These are phyloP conservation scores for Sarocladium kiliense DNA, from an alignment of 2,329 filamentous ascomycete genomes.

Conservation along the genomic window DNA sequence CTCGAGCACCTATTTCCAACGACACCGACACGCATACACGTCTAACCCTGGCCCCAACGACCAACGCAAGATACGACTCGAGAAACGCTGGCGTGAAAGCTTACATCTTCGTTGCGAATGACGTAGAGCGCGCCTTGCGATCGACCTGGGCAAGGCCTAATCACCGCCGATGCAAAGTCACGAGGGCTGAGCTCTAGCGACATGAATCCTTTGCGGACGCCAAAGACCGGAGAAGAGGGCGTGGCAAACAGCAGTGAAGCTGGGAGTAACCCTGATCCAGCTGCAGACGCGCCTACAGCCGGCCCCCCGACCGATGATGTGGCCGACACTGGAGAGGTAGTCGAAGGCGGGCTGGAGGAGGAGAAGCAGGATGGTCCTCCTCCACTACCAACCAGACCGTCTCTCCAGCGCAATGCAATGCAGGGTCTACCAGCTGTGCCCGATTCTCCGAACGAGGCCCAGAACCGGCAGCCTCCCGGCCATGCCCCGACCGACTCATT, in stretches of 20 bases:
- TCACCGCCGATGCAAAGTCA: conserved; percentile 4
- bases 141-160: not conserved
- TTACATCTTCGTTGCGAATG: not conserved
- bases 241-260: not conserved
- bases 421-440: conserved; percentile 19
- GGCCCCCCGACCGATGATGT: conserved; percentile 28
- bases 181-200: not conserved
- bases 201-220: conserved; percentile 2
- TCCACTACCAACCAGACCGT: conserved; percentile 16
- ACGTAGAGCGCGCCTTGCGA: not conserved
- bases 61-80: not conserved
- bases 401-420: conserved; percentile 25
- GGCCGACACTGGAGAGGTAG: conserved; percentile 34
- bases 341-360: conserved; percentile 25
- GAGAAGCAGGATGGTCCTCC: conserved; percentile 28
- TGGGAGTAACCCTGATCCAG: not conserved
- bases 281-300: not conserved
- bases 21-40: not conserved
- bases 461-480: conserved; percentile 20
- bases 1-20: not conserved
- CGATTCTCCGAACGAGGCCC: conserved; percentile 21
- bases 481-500: conserved; percentile 58
- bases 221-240: not conserved
- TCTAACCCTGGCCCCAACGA: not conserved
- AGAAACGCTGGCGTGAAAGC: no score